Conservation (phyloP, 1,284 basidiomycete species). For the Serendipita sp. region DNA sequence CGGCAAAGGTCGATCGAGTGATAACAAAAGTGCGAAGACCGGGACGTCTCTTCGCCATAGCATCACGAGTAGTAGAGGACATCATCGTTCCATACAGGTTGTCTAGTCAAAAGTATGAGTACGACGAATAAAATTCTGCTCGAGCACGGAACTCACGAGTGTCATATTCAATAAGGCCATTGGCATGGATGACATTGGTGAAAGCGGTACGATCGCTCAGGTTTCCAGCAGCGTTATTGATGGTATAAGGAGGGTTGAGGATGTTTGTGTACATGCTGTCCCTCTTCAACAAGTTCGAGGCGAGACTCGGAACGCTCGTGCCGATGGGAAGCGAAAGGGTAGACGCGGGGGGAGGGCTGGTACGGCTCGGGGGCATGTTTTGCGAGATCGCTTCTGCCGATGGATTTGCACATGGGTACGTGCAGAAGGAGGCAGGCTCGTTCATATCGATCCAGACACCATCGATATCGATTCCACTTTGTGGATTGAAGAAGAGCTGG, state of each 20-base stretch:
- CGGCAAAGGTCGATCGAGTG: conserved; percentile 43
- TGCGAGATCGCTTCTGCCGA: not conserved
- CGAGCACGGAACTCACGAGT: conserved; percentile 24
- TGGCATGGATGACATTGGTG: conserved; percentile 41
- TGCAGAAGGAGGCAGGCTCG: not conserved
- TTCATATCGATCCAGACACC: conserved; percentile 55
- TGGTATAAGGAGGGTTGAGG: conserved; percentile 40
- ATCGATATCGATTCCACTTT: conserved; percentile 49
- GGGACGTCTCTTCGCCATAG: conserved; percentile 35
- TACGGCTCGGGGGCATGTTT: not conserved
- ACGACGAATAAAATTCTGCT: not conserved
- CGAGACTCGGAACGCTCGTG: conserved; percentile 13
- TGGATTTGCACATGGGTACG: not conserved
- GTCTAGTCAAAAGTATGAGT: conserved; percentile 21
- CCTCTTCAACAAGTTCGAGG: conserved; percentile 17
- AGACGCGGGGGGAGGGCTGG: conserved; percentile 19
- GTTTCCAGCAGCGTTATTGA: conserved; percentile 29
- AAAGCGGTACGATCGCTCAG: conserved; percentile 23
- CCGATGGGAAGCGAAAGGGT: conserved; percentile 19
- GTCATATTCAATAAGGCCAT: conserved; percentile 50
- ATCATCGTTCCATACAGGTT: conserved; percentile 63
- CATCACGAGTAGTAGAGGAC: conserved; percentile 35
- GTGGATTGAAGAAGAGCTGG: conserved; percentile 34
- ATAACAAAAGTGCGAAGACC: conserved; percentile 53
- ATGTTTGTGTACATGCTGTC: conserved; percentile 19